Evolutionary conservation across 116 monocot species (phyloP).

Genomic region (Posidonia oceanica): DNA sequence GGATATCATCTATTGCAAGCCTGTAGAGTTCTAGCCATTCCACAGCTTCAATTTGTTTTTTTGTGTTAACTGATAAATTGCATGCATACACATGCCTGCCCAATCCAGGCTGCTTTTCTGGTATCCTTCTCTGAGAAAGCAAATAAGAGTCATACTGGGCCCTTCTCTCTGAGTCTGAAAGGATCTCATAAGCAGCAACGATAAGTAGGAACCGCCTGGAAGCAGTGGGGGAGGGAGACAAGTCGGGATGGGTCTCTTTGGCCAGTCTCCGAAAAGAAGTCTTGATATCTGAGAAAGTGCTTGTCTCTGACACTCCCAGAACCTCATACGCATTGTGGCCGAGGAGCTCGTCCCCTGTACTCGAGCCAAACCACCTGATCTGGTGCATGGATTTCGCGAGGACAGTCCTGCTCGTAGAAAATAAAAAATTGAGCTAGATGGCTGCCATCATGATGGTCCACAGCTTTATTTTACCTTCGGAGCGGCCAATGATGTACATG

Average conservation of each 20-base stretch:
- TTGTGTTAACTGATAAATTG: constrained; percentile 24
- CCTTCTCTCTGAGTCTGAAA: constrained; percentile 83
- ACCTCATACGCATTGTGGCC: constrained; percentile 76
- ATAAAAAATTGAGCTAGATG: too few relatives aligned
- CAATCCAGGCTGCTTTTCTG: constrained; percentile 24
- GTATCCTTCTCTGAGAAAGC: constrained; percentile 31
- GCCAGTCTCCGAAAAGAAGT: constrained; percentile 70
- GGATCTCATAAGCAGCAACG: constrained; percentile 94
- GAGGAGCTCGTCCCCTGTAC: constrained; percentile 14
- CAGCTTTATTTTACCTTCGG: too few relatives aligned
- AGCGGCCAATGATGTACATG: too few relatives aligned
- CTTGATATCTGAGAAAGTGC: constrained; percentile 75
- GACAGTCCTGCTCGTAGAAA: too few relatives aligned
- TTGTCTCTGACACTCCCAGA: constrained; percentile 49
- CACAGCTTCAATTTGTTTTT: constrained; percentile 51
- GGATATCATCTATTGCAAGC: constrained; percentile 55
- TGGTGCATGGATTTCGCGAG: too few relatives aligned
- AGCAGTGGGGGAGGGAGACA: constrained; percentile 15
- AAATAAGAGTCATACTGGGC: constrained; percentile 66
- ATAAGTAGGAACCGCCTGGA: constrained; percentile 65
- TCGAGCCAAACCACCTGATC: constrained; percentile 5
- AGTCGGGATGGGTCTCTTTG: constrained; percentile 86
- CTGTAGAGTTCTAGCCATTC: constrained; percentile 86
- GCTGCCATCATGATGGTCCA: too few relatives aligned
- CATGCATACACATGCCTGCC: constrained; percentile 21